phyloP scores from a whole-genome alignment of 1,284 basidiomycete species.

The Ganoderma meredithae region DNA sequence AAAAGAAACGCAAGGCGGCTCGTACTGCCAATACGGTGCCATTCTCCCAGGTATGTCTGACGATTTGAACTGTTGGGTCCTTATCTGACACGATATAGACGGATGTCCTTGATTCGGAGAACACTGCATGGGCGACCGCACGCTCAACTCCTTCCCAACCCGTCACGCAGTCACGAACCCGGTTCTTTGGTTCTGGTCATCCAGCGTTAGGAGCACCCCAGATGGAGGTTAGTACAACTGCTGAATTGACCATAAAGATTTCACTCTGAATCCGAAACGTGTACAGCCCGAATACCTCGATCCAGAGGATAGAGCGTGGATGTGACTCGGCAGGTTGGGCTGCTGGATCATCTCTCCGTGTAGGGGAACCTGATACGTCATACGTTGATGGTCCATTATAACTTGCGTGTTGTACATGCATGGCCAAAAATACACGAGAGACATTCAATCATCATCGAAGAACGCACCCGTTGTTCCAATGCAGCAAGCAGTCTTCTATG shows the following conservation, averaged over 20 bases:
- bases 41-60: slow-evolving; percentile 19
- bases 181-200: slow-evolving; percentile 22
- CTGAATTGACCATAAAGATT: neutral
- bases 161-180: slow-evolving; percentile 20
- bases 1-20: slow-evolving; percentile 20
- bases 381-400: neutral
- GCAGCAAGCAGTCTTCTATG: too few species aligned
- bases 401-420: too few species aligned
- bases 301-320: slow-evolving; percentile 41
- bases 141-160: slow-evolving; percentile 3
- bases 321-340: slow-evolving; percentile 24
- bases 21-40: slow-evolving; percentile 5
- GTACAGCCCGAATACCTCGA: slow-evolving; percentile 38
- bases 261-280: neutral
- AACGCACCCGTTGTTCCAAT: too few species aligned
- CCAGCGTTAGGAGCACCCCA: slow-evolving; percentile 13
- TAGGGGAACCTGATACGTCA: neutral
- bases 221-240: slow-evolving; percentile 24
- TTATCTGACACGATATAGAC: neutral
- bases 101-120: slow-evolving; percentile 50
- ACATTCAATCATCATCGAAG: too few species aligned
- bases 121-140: slow-evolving; percentile 36
- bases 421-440: too few species aligned
- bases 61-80: neutral
- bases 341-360: neutral